Conservation (phyloP, 1,284 basidiomycete species). For the Ustilago crameri region DNA sequence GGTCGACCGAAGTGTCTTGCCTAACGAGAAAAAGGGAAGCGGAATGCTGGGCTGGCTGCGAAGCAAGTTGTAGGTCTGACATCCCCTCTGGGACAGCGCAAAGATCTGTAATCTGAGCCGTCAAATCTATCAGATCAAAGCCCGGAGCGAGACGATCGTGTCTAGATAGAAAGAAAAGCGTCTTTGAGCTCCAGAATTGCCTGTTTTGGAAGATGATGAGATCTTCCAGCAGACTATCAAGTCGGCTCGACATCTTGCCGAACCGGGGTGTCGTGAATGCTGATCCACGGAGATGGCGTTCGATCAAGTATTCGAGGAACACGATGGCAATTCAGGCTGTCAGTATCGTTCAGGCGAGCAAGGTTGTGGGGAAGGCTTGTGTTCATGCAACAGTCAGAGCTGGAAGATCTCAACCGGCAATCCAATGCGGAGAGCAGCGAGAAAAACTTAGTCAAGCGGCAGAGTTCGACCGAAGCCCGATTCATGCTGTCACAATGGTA, state of each 20-base stretch:
- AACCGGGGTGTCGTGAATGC: not conserved
- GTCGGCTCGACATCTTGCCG: conserved; percentile 7
- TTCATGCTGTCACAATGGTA: too few species aligned
- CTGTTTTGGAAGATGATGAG: conserved; percentile 13
- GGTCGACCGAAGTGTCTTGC: conserved; percentile 42
- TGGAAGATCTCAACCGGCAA: not conserved
- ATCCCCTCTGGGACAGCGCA: not conserved
- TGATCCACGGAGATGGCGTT: not conserved
- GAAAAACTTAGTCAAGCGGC: not conserved
- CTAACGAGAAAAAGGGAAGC: conserved; percentile 37
- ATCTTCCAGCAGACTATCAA: conserved; percentile 2
- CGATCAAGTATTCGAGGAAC: too few species aligned
- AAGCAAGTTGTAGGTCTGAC: conserved; percentile 24
- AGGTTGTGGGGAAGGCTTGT: too few species aligned
- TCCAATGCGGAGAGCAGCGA: not conserved
- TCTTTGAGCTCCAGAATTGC: conserved; percentile 1
- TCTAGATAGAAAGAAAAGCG: too few species aligned
- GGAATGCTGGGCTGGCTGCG: conserved; percentile 38
- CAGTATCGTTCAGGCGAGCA: too few species aligned
- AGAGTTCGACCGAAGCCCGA: conserved; percentile 13
- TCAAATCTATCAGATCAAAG: too few species aligned
- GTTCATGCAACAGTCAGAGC: conserved; percentile 3
- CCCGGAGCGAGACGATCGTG: too few species aligned
- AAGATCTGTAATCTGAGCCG: too few species aligned
- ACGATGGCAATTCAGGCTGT: too few species aligned